Base-by-base conservation (phyloP, 208 protist species). In the Herpetomonas tarakana region DNA sequence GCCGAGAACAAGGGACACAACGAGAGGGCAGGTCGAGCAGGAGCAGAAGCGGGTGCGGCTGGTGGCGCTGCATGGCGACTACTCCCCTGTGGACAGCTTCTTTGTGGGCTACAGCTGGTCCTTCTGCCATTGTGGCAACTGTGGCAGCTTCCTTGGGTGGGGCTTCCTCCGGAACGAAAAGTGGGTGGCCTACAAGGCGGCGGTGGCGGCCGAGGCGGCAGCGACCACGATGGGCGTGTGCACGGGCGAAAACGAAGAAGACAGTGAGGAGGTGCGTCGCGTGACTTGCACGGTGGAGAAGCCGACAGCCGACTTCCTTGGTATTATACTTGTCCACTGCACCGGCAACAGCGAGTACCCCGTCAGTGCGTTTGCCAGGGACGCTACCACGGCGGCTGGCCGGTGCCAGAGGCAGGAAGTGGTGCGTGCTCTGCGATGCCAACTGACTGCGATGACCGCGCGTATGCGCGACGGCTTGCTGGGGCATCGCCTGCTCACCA, bases 51-150 rank as follows among this genome's bases (percentile, higher is more conserved):
- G 31, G 3, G 19, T n/a, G n/a, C n/a, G 53, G 18, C 70, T 74
- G 19, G 54, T 80, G 27, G 52, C 46, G 25, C 28, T 77, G 26
- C 56, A 24, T 4, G 62, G 68, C 9, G 28, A 22, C 2, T 94
- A 88, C 82, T 83, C 69, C 14, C 14, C 47, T 9, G 78, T 92
- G 62, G 77, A 94, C 63, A 81, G 85, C 31, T 94, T 92, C 67
- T 94, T 94, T 46, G 2, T 71, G 4, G 85, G 78, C 30, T 84
- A 92, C 54, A 73, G 74, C 49, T 94, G 88, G 86, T 82, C 76
- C 56, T 86, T 70, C 46, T 61, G 58, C 31, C 22, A 52, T 26
- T 94, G 88, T 51, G 29, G 49, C 22, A 79, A 65, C 47, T 94
- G 88, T 55, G 65, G 74, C 2, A 52, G 58, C 29, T 92, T 92